Conservation (phyloP, 2,329 filamentous ascomycete species). For the Neofusicoccum ribis region DNA sequence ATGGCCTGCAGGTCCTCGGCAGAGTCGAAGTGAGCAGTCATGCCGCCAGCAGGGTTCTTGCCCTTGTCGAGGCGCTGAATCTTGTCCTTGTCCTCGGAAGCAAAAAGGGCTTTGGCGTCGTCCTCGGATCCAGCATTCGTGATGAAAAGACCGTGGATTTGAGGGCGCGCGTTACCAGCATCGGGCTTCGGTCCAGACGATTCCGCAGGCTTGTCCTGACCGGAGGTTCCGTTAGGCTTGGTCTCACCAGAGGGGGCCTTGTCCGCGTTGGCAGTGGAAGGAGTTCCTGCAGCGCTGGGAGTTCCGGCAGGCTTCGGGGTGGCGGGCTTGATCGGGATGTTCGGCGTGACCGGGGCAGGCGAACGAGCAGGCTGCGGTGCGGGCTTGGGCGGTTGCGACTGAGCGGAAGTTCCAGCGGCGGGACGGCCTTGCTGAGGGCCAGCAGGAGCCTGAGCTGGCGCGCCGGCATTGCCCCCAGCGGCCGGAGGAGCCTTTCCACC, state of each 20-base stretch:
- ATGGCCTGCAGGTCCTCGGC: constrained; percentile 78
- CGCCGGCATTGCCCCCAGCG: constrained; percentile 30
- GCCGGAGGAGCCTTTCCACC: constrained; percentile 65
- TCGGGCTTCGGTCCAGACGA: constrained; percentile 50
- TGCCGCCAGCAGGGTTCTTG: constrained; percentile 61
- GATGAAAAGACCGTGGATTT: constrained; percentile 83
- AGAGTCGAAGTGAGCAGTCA: constrained; percentile 82
- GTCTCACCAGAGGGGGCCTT: constrained; percentile 44
- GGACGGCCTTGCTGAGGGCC: constrained; percentile 31
- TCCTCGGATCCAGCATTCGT: constrained; percentile 83
- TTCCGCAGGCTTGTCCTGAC: constrained; percentile 39
- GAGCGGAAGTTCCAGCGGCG: constrained; percentile 39
- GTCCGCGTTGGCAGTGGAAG: constrained; percentile 27
- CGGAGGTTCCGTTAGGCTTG: constrained; percentile 52
- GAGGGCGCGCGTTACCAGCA: constrained; percentile 46
- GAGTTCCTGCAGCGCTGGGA: constrained; percentile 29
- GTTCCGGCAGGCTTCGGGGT: constrained; percentile 48
- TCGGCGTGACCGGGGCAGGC: constrained; percentile 43
- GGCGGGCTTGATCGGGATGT: constrained; percentile 50
- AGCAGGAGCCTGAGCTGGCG: constrained; percentile 24
- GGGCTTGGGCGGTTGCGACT: constrained; percentile 40
- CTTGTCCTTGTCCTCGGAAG: constrained; percentile 79
- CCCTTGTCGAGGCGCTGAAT: constrained; percentile 69
- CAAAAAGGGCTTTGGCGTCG: constrained; percentile 77
- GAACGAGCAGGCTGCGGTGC: constrained; percentile 39